These are phyloP conservation scores for Phlyctochytrium planicorne DNA, from an alignment of 192 early-diverging fungal species.

Conservation along the genomic window DNA sequence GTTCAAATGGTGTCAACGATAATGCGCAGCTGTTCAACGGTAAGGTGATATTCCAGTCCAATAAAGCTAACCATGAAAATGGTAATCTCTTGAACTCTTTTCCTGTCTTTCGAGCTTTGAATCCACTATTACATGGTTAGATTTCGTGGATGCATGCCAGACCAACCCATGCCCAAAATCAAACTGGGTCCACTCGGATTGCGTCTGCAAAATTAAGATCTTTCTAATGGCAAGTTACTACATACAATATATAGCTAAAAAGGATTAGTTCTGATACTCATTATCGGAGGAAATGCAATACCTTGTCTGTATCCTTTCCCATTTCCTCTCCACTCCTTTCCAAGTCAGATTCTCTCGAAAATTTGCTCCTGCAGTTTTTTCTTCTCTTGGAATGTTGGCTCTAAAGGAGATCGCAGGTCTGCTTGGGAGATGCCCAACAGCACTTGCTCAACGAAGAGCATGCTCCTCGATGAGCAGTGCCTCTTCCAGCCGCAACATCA, in stretches of 20 bases:
- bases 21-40: constrained; percentile 86
- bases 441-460: too few relatives aligned
- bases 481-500: too few relatives aligned
- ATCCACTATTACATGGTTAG: too few relatives aligned
- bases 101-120: constrained; percentile 49
- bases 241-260: constrained; percentile 65
- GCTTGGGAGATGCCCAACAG: too few relatives aligned
- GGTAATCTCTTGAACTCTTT: constrained; percentile 70
- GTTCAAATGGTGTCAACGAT: constrained; percentile 83
- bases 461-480: too few relatives aligned
- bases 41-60: too few relatives aligned
- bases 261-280: background rate
- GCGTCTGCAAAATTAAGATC: constrained; percentile 22
- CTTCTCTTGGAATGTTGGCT: too few relatives aligned
- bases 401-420: too few relatives aligned
- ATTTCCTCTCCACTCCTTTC: too few relatives aligned
- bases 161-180: constrained; percentile 31
- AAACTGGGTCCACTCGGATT: constrained; percentile 13
- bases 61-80: constrained; percentile 20
- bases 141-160: too few relatives aligned
- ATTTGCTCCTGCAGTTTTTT: too few relatives aligned
- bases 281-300: constrained; percentile 19
- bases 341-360: too few relatives aligned
- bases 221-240: constrained; percentile 56
- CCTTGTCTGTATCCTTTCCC: constrained; percentile 76